Evolutionary conservation across 352 stramenopile genomes (phyloP), one percentile per base, ranked within the genome.

Genomic region (Phytophthora ohioensis): DNA sequence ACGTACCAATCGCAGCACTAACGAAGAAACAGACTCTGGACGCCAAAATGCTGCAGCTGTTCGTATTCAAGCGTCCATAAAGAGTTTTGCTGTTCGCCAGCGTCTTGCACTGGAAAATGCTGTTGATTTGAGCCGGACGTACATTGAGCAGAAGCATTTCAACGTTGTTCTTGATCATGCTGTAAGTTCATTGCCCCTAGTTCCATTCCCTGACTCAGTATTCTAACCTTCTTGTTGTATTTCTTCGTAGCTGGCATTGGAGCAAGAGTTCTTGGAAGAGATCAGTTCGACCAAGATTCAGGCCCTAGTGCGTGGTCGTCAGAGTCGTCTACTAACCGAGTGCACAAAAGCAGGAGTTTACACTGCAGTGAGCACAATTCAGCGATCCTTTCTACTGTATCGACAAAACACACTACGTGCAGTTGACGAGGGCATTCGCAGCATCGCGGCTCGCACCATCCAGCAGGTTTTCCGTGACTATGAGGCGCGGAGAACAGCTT

Each of bases 81-180:
- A 75, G 41, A 67, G 75, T 3, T 68, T 73, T 30, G 12, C 47
- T 1, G 53, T 71, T n/a, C 79, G 82, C 43, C 34, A 59, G 11
- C 46, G 56, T 15, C 64, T 80, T 45, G 57, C 65, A 21, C 27
- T 69, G n/a, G 27, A 69, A 7, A 54, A 73, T 13, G 87, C 85
- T 9, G 49, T 67, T 9, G 64, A 71, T 10, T 55, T 94, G n/a
- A 92, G 79, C 41, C 76, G 84, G 6, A 69, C 62, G 42, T 93
- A 92, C 60, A 85, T 93, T 47, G 81, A 91, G 48, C 78, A 71
- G 4, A 76, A 84, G 10, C 87, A 94, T 57, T 69, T 81, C 30
- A 62, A 74, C 5, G 34, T 91, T 32, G 67, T 79, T 8, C 57
- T 91, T 7, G 55, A 78, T 0, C 69, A 73, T 42, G 77, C 83